Base-by-base conservation (phyloP, 1,139 yeast genomes). In the Arxiozyma heterogenica region DNA sequence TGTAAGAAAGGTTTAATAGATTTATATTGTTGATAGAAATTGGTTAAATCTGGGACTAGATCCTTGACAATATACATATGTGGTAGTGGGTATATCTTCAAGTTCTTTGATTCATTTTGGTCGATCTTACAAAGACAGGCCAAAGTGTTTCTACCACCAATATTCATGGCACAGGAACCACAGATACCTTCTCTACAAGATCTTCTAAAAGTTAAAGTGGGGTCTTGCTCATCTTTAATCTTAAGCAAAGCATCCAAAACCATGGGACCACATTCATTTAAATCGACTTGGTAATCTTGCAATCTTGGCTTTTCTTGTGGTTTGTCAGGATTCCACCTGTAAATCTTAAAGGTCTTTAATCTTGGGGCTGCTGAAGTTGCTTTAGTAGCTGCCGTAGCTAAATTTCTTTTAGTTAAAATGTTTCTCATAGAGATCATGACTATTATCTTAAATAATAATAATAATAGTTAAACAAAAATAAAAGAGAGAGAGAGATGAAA, bases 141-240 rank as follows among this genome's bases (percentile, higher is more conserved):
- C 67, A 93, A 79, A 41, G 98, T 93, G 79, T 93, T 93, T 71
- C 86, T 80, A 63, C 99, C 99, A 61, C 96, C 95, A 72, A 93
- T 93, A 78, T 93, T 93, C 99, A 93, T 93, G 65, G 99, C 99
- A 79, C 99, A 93, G 5, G 98, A 93, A 51, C 99, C 99, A 77
- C 99, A 93, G 64, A 93, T 94, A 67, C 99, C 99, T 75, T 93
- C 99, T 78, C 99, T 91, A 77, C 98, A 93, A 52, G 98, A 90
- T 75, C 98, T 85, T 78, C 99, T 85, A 75, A 93, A 86, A 4
- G 98, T 93, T 70, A 93, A 81, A 39, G 98, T 87, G 45, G 98
- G 75, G 72, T 93, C 99, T 72, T 89, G 95, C 73, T 93, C 98
- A 73, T 90, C 90, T 76, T 93, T 93, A 73, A 93, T 90, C 74